These are phyloP conservation scores for Sclerotinia subarctica DNA, from an alignment of 2,329 filamentous ascomycete genomes.

Conservation along the genomic window DNA sequence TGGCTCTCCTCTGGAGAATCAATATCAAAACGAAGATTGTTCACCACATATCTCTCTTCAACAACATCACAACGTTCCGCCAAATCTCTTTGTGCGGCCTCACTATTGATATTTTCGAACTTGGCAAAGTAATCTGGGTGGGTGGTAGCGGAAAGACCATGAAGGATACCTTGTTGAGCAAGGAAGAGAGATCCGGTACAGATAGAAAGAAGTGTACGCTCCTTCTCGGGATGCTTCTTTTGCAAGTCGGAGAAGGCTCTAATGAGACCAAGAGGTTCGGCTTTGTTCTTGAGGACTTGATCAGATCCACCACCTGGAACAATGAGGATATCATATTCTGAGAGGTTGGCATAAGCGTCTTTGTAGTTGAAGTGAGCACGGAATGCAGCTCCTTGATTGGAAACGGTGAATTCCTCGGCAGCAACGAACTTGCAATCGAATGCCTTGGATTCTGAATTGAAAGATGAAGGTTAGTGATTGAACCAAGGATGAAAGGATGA, in stretches of 20 bases:
- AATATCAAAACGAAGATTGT: conserved; percentile 84
- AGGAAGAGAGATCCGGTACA: conserved; percentile 78
- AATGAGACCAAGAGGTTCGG: conserved; percentile 69
- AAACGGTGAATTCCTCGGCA: conserved; percentile 52
- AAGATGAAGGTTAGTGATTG: not conserved
- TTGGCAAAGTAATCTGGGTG: conserved; percentile 78
- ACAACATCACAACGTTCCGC: conserved; percentile 78
- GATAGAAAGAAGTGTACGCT: conserved; percentile 77
- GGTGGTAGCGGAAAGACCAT: conserved; percentile 76
- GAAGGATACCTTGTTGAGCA: conserved; percentile 71
- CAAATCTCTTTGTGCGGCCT: conserved; percentile 65
- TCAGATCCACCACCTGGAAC: conserved; percentile 66
- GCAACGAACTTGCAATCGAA: conserved; percentile 33
- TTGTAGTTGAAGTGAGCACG: conserved; percentile 74
- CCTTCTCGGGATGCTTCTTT: conserved; percentile 72
- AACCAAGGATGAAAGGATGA: not conserved
- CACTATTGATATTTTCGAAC: conserved; percentile 77
- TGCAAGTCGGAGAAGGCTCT: conserved; percentile 75
- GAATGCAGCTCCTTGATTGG: conserved; percentile 64
- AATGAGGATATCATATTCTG: conserved; percentile 69
- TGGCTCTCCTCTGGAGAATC: conserved; percentile 77
- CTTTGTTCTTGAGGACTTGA: conserved; percentile 62
- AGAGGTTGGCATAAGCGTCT: conserved; percentile 64
- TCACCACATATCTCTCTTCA: conserved; percentile 83
- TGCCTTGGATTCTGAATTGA: conserved; percentile 32